These are phyloP conservation scores for Podospora pseudocomata DNA, from an alignment of 495 filamentous ascomycete species.

Conservation along the genomic window DNA sequence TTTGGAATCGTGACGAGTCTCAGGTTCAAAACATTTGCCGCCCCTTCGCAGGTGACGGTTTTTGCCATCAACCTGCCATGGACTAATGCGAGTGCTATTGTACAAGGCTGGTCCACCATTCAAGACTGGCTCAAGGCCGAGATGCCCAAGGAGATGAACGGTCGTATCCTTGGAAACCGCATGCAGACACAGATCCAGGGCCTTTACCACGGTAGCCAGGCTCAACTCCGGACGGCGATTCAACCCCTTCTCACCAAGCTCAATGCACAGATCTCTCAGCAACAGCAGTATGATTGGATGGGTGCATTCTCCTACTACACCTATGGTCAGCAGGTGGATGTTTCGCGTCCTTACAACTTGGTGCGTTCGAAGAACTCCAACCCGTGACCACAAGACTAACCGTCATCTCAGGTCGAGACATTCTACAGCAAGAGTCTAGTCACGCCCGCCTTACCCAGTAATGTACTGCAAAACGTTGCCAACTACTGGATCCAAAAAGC, in stretches of 20 bases:
- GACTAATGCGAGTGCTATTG: conserved; percentile 34
- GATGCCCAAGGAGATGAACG: conserved; percentile 45
- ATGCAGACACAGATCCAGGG: conserved; percentile 42
- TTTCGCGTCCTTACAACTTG: conserved; percentile 41
- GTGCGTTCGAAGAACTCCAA: conserved; percentile 22
- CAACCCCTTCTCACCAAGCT: conserved; percentile 37
- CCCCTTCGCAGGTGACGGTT: conserved; percentile 39
- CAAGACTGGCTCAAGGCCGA: conserved; percentile 37
- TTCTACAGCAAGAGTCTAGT: conserved; percentile 47
- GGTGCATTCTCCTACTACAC: conserved; percentile 42
- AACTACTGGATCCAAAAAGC: conserved; percentile 42
- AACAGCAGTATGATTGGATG: conserved; percentile 41
- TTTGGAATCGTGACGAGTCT: conserved; percentile 43
- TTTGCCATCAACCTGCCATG: conserved; percentile 39
- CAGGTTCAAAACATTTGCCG: conserved; percentile 43
- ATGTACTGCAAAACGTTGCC: conserved; percentile 34
- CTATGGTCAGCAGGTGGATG: conserved; percentile 38
- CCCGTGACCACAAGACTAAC: background rate
- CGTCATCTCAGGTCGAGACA: conserved; percentile 36
- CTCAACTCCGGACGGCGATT: conserved; percentile 33
- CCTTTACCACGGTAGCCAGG: conserved; percentile 38
- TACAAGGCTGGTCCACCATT: conserved; percentile 27
- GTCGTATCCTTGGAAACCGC: conserved; percentile 41
- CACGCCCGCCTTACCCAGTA: conserved; percentile 34
- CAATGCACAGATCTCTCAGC: conserved; percentile 29